phyloP scores from a whole-genome alignment of 2,329 filamentous ascomycete species.

The Nemania sp. region DNA sequence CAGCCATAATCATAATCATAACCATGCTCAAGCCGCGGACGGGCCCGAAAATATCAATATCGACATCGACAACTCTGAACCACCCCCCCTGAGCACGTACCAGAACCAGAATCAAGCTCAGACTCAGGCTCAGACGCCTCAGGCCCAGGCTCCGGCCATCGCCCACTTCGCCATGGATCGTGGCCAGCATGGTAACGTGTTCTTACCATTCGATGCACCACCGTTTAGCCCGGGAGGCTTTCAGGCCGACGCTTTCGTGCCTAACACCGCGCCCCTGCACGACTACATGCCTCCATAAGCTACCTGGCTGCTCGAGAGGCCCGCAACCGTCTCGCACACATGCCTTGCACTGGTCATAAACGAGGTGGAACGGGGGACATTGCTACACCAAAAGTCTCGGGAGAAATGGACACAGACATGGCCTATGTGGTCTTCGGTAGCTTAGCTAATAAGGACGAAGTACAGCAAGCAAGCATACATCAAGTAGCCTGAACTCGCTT shows the following conservation, averaged over 20 bases:
- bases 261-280: constrained; percentile 20
- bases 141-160: constrained; percentile 8
- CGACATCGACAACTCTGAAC: constrained; percentile 8
- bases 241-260: constrained; percentile 16
- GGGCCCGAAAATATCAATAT: not conserved
- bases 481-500: too few species aligned
- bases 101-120: too few species aligned
- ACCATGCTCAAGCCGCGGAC: constrained; percentile 12
- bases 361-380: not conserved
- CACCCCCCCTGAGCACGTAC: constrained; percentile 9
- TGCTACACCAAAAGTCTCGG: not conserved
- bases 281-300: constrained; percentile 24
- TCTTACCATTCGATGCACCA: constrained; percentile 20
- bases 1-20: too few species aligned
- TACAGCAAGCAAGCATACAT: not conserved
- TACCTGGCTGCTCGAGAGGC: constrained; percentile 9
- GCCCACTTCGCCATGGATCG: constrained; percentile 16
- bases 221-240: constrained; percentile 11
- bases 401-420: not conserved
- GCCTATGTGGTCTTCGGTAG: not conserved
- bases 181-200: constrained; percentile 17
- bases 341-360: not conserved
- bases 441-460: not conserved
- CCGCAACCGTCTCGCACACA: not conserved
- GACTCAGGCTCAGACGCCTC: too few species aligned